These are phyloP conservation scores for Coemansia sp. DNA, from an alignment of 192 early-diverging fungal species.

Conservation along the genomic window DNA sequence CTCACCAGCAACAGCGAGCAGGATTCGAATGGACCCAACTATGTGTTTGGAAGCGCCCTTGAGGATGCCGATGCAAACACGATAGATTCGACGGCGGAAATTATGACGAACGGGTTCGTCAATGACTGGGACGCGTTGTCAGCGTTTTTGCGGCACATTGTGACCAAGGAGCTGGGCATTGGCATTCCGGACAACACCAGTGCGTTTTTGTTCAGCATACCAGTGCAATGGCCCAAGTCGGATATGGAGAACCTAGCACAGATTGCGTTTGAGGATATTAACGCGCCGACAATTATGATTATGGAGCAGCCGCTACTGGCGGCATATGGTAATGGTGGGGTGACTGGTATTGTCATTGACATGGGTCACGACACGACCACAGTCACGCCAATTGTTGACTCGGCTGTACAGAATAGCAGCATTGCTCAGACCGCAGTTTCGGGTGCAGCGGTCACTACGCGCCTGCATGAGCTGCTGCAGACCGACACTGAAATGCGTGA, in stretches of 20 bases:
- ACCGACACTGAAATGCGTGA: conserved; percentile 49
- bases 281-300: conserved; percentile 78
- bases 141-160: conserved; percentile 72
- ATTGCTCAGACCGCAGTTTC: conserved; percentile 66
- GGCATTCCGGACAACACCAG: conserved; percentile 73
- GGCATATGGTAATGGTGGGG: conserved; percentile 72
- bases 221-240: conserved; percentile 76
- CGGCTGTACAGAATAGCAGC: conserved; percentile 60
- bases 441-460: conserved; percentile 65
- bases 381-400: conserved; percentile 81
- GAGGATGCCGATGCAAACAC: conserved; percentile 21
- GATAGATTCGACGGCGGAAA: conserved; percentile 45
- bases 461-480: conserved; percentile 63
- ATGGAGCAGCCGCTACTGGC: conserved; percentile 81
- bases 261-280: conserved; percentile 91
- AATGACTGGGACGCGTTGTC: conserved; percentile 73
- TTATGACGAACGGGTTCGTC: conserved; percentile 62
- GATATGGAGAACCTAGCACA: conserved; percentile 79
- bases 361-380: conserved; percentile 85
- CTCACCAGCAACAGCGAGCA: neutral
- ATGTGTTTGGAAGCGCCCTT: conserved; percentile 47
- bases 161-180: conserved; percentile 76
- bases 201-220: conserved; percentile 76
- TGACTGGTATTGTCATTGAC: conserved; percentile 85
- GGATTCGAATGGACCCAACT: conserved; percentile 27